Percentiles rank a stretch among this genome's conserved stretches.
Evolutionary conservation across 208 protist species (phyloP).

Genomic region (Wallacemonas rigidus): DNA sequence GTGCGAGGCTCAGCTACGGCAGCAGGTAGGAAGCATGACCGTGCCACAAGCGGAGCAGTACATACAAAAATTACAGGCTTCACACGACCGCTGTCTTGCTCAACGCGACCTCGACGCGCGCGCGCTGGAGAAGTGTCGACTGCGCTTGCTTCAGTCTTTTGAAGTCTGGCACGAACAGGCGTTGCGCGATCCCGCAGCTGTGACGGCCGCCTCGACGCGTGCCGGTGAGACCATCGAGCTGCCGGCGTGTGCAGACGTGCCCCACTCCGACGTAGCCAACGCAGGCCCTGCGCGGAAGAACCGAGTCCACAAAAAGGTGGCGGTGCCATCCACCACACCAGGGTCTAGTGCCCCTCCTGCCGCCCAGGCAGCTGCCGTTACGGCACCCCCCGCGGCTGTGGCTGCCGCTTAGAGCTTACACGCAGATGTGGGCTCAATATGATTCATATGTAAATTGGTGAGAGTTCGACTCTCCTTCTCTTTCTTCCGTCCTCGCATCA

Average conservation of each 20-base stretch:
- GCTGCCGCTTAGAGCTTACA: too few species aligned
- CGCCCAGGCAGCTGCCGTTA: too few species aligned
- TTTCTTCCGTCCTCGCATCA: too few species aligned
- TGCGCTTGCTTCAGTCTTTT: conserved; percentile 65
- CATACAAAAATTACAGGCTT: conserved; percentile 1
- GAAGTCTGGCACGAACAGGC: conserved; percentile 45
- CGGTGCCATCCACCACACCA: too few species aligned
- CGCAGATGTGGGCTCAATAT: too few species aligned
- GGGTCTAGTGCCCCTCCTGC: too few species aligned
- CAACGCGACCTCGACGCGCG: conserved; percentile 38
- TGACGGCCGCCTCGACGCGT: neutral
- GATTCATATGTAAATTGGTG: too few species aligned
- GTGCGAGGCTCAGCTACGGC: neutral
- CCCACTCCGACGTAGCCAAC: too few species aligned
- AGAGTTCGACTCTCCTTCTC: too few species aligned
- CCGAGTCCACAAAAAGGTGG: too few species aligned
- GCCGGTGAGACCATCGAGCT: neutral
- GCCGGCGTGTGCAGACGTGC: neutral
- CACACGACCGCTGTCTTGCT: conserved; percentile 35
- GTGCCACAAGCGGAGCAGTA: conserved; percentile 18
- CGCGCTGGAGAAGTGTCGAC: conserved; percentile 26
- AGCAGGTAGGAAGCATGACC: conserved; percentile 28
- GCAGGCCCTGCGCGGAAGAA: too few species aligned
- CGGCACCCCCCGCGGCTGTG: too few species aligned
- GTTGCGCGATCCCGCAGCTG: neutral